These are phyloP conservation scores for Oryza nivara DNA, from an alignment of 176 grass and related monocot species.

Conservation along the genomic window DNA sequence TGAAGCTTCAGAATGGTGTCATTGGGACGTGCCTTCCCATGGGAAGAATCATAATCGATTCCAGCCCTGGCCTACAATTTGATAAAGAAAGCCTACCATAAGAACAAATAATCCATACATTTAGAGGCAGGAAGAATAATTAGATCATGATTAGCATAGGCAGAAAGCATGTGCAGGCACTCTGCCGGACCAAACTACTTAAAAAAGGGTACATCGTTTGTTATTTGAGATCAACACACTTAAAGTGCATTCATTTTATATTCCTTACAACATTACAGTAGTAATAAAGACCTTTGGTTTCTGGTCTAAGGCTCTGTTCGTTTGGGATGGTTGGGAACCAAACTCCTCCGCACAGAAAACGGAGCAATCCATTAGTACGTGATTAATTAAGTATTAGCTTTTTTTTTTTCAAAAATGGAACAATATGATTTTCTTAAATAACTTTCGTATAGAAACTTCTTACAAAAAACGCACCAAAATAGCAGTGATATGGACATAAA, in stretches of 20 bases:
- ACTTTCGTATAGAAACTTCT: too few relatives aligned
- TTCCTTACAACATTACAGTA: background rate
- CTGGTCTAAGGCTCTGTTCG: background rate
- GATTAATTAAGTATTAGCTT: too few relatives aligned
- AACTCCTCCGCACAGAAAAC: too few relatives aligned
- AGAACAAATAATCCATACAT: conserved; percentile 10
- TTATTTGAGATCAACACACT: background rate
- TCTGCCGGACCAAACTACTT: background rate
- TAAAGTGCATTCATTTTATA: background rate
- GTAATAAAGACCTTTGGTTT: background rate
- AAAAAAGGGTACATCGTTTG: background rate
- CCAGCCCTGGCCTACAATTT: conserved; percentile 82
- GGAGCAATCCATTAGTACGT: too few relatives aligned
- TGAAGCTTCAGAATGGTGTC: conserved; percentile 98
- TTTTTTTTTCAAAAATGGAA: too few relatives aligned
- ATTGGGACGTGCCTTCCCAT: conserved; percentile 82
- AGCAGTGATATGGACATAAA: background rate
- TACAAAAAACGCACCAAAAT: too few relatives aligned
- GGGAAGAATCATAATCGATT: conserved; percentile 91
- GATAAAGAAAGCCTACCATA: conserved; percentile 8
- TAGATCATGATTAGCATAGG: background rate
- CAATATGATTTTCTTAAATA: too few relatives aligned
- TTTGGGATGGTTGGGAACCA: too few relatives aligned
- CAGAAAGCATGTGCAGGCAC: background rate
- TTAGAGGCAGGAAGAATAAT: conserved; percentile 1